Percentiles rank a stretch among this genome's conserved stretches.
phyloP scores from a whole-genome alignment of 495 filamentous ascomycete genomes.

The Aspergillus affinis region DNA sequence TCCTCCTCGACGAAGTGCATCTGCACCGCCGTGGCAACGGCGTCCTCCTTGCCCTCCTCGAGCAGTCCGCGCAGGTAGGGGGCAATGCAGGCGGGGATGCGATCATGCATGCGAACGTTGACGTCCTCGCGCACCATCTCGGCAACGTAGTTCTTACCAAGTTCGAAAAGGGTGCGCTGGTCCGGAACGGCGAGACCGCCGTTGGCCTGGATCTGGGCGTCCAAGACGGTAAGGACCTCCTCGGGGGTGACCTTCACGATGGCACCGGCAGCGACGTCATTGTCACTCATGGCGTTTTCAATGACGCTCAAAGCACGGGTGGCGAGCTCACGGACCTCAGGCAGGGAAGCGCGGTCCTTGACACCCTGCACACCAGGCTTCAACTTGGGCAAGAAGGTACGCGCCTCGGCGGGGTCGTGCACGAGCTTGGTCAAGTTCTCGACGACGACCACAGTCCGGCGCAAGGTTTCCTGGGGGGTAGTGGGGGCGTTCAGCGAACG shows the following conservation, averaged over 20 bases:
- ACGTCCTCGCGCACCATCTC: conserved; percentile 88
- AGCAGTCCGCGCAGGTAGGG: conserved; percentile 78
- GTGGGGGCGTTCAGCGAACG: conserved; percentile 85
- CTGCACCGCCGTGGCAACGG: conserved; percentile 65
- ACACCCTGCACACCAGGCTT: conserved; percentile 91
- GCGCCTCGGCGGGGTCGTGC: conserved; percentile 93
- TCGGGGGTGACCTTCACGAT: conserved; percentile 70
- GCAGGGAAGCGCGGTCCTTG: conserved; percentile 82
- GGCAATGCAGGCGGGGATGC: conserved; percentile 62
- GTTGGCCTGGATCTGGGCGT: conserved; percentile 69
- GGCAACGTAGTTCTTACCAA: conserved; percentile 72
- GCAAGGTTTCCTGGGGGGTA: conserved; percentile 90
- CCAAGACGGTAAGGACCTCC: conserved; percentile 73
- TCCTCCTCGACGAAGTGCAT: conserved; percentile 77
- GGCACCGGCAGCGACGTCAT: conserved; percentile 52
- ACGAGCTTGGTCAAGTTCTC: conserved; percentile 99
- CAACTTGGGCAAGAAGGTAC: conserved; percentile 94
- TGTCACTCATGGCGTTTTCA: conserved; percentile 86
- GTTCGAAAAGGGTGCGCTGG: conserved; percentile 59
- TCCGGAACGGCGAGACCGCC: conserved; percentile 61
- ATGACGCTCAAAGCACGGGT: conserved; percentile 81
- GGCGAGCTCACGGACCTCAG: conserved; percentile 91
- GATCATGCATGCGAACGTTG: conserved; percentile 75
- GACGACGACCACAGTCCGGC: conserved; percentile 95
- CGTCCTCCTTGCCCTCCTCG: conserved; percentile 52